Percentiles rank a stretch among this genome's conserved stretches.
phyloP scores from a whole-genome alignment of 805 yeast species.

The Wickerhamomyces canadensis region DNA sequence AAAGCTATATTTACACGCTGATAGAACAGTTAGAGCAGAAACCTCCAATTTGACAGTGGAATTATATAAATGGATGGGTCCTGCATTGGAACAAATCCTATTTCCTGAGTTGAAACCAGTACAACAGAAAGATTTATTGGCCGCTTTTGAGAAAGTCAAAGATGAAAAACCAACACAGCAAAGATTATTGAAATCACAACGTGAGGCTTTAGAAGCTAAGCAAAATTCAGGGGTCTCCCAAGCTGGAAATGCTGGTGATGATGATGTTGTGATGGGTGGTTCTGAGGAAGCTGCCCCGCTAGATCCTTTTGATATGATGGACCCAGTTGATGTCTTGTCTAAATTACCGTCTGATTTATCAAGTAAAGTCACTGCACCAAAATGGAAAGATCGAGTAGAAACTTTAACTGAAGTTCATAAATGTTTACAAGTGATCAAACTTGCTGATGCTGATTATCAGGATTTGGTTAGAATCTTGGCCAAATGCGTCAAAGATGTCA shows the following conservation, averaged over 20 bases:
- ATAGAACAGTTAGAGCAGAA: slow-evolving; percentile 77
- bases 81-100: slow-evolving; percentile 46
- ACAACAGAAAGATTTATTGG: slow-evolving; percentile 78
- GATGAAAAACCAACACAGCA: slow-evolving; percentile 43
- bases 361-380: slow-evolving; percentile 48
- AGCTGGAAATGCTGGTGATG: slow-evolving; percentile 11
- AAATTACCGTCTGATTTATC: slow-evolving; percentile 62
- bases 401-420: slow-evolving; percentile 59
- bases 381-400: slow-evolving; percentile 93
- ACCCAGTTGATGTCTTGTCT: slow-evolving; percentile 60
- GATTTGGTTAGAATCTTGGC: slow-evolving; percentile 58
- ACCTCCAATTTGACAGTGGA: slow-evolving; percentile 65
- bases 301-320: slow-evolving; percentile 69
- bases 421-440: slow-evolving; percentile 46
- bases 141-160: slow-evolving; percentile 53
- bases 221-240: slow-evolving; percentile 11
- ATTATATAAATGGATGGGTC: slow-evolving; percentile 69
- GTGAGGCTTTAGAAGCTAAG: slow-evolving; percentile 31
- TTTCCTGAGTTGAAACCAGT: slow-evolving; percentile 80
- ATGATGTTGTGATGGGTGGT: slow-evolving; percentile 21
- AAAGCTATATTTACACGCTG: slow-evolving; percentile 78
- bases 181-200: slow-evolving; percentile 51
- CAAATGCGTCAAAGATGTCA: slow-evolving; percentile 82
- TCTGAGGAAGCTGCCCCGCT: slow-evolving; percentile 26
- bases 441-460: slow-evolving; percentile 59